A percentile compares a stretch with the other conserved stretches of the same genome.
Conservation (phyloP, 2,329 filamentous ascomycete genomes). For the Epichloe scottii region DNA sequence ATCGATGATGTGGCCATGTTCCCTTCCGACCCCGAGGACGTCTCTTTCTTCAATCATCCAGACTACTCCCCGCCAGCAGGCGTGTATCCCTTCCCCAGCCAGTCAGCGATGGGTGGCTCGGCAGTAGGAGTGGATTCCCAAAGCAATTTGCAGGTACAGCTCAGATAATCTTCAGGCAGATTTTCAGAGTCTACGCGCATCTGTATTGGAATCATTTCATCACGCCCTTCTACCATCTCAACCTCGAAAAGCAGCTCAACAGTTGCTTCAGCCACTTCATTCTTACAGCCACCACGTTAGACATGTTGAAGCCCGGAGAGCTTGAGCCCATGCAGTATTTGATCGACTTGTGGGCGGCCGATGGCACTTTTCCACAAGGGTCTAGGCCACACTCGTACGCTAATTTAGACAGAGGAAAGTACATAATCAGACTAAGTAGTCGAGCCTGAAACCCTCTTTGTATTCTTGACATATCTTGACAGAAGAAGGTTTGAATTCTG, state of each 20-base stretch:
- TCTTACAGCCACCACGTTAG: constrained; percentile 60
- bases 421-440: constrained; percentile 7
- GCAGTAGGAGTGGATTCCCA: constrained; percentile 79
- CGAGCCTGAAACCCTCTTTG: background rate
- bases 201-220: constrained; percentile 89
- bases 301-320: constrained; percentile 70
- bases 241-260: constrained; percentile 63
- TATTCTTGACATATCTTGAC: too few species aligned
- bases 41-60: constrained; percentile 47
- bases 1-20: constrained; percentile 76
- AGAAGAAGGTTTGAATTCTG: too few species aligned
- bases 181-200: constrained; percentile 93
- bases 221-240: constrained; percentile 67
- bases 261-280: constrained; percentile 74
- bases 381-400: constrained; percentile 47
- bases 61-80: constrained; percentile 27
- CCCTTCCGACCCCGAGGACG: constrained; percentile 61
- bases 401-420: constrained; percentile 26
- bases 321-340: constrained; percentile 85
- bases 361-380: constrained; percentile 66
- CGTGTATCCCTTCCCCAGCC: constrained; percentile 38
- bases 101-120: constrained; percentile 58
- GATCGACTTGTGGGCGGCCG: constrained; percentile 75
- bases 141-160: constrained; percentile 72
- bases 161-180: constrained; percentile 83